A percentile compares a stretch with the other conserved stretches of the same genome.
Conservation (phyloP, 306 rosid species). For the Spatholobus suberectus region DNA sequence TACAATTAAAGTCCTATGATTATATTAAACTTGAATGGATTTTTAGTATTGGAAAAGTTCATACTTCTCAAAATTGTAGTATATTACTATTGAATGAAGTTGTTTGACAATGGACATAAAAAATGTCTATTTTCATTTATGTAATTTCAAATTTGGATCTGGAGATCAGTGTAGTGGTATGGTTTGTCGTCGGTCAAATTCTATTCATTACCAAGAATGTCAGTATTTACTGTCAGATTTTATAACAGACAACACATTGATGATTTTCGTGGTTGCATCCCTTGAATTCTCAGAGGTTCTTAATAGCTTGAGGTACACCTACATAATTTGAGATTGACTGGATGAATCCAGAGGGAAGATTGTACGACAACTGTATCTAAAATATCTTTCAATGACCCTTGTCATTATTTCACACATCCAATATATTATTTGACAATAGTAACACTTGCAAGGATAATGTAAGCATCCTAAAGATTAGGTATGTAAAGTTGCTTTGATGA, state of each 20-base stretch:
- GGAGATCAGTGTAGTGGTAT: conserved; percentile 22
- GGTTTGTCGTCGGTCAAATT: not conserved
- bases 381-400: not conserved
- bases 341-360: conserved; percentile 1
- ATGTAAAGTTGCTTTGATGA: conserved; percentile 10
- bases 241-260: not conserved
- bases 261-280: not conserved
- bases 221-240: conserved; percentile 3
- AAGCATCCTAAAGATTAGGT: conserved; percentile 14
- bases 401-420: conserved; percentile 10
- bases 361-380: conserved; percentile 1
- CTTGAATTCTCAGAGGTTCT: not conserved
- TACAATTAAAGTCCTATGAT: not conserved
- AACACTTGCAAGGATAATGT: not conserved
- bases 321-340: conserved; percentile 20
- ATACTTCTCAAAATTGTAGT: conserved; percentile 29
- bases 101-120: not conserved
- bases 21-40: not conserved
- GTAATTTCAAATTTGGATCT: conserved; percentile 13
- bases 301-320: conserved; percentile 19
- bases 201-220: conserved; percentile 10
- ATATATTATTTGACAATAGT: conserved; percentile 29
- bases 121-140: not conserved
- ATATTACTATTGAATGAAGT: conserved; percentile 2
- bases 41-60: conserved; percentile 15